Percentiles rank a stretch among this genome's conserved stretches.
These are phyloP conservation scores for Solanum gracilifrons DNA, from an alignment of 257 asterid species.

Conservation along the genomic window DNA sequence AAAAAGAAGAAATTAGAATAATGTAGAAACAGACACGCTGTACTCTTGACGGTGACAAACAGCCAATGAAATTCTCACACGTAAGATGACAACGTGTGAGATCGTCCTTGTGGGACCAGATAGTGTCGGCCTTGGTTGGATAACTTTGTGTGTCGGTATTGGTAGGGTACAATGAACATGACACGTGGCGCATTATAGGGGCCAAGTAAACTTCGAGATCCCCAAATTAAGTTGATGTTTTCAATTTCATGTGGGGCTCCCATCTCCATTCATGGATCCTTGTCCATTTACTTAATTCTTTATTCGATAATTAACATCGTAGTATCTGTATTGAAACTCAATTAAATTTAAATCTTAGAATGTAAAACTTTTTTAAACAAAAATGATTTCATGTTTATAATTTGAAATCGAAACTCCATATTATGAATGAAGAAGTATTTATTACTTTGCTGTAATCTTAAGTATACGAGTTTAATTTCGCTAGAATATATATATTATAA, in stretches of 20 bases:
- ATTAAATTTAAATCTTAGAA: neutral
- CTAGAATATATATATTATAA: too few species aligned
- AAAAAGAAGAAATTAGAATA: neutral
- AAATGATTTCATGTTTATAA: fast-evolving
- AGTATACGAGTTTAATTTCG: too few species aligned
- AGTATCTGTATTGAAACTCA: neutral
- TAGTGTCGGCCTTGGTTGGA: conserved; percentile 45
- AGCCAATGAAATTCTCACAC: conserved; percentile 6
- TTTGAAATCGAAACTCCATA: neutral
- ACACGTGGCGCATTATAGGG: conserved; percentile 24
- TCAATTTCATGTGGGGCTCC: conserved; percentile 10
- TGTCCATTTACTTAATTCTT: neutral
- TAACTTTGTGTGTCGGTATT: conserved; percentile 2
- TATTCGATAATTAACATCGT: neutral
- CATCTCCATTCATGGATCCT: conserved; percentile 13
- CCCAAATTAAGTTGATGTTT: conserved; percentile 4
- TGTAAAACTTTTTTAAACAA: neutral
- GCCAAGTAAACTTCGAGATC: conserved; percentile 12
- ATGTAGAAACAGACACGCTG: conserved; percentile 6
- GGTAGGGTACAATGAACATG: neutral
- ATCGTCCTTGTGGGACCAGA: conserved; percentile 16
- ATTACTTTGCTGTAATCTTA: too few species aligned
- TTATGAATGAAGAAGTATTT: too few species aligned
- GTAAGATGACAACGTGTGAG: conserved; percentile 10
- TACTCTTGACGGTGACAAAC: neutral